phyloP scores from a whole-genome alignment of 2,329 filamentous ascomycete species.

The Colletotrichum lentis region DNA sequence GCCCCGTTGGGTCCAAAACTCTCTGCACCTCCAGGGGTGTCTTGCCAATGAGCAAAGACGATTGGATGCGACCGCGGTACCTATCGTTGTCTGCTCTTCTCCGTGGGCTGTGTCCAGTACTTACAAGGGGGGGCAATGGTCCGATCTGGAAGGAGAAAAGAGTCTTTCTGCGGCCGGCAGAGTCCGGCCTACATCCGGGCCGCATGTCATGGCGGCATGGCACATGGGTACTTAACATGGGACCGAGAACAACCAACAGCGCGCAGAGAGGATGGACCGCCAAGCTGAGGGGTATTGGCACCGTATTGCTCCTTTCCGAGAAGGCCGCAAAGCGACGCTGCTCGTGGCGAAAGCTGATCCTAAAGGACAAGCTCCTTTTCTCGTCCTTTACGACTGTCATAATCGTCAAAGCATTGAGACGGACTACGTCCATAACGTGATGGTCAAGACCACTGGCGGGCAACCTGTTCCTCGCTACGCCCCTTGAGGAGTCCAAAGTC shows the following conservation, averaged over 20 bases:
- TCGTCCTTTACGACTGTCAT: too few species aligned
- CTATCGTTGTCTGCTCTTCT: background rate
- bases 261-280: too few species aligned
- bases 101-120: background rate
- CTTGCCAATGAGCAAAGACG: background rate
- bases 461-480: constrained; percentile 38
- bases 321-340: background rate
- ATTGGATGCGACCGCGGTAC: background rate
- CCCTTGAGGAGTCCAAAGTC: constrained; percentile 44
- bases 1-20: background rate
- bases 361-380: too few species aligned
- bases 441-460: constrained; percentile 6
- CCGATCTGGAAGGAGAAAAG: background rate
- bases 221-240: too few species aligned
- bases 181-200: background rate
- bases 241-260: too few species aligned
- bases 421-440: constrained; percentile 15
- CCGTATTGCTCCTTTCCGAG: too few species aligned
- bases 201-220: background rate
- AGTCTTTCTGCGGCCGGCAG: too few species aligned
- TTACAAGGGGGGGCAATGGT: background rate
- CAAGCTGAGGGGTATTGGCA: too few species aligned
- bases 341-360: too few species aligned
- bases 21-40: background rate
- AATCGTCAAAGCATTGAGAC: too few species aligned